Evolutionary conservation across 2,329 filamentous ascomycete genomes (phyloP).

Genomic region (Colletotrichum godetiae): DNA sequence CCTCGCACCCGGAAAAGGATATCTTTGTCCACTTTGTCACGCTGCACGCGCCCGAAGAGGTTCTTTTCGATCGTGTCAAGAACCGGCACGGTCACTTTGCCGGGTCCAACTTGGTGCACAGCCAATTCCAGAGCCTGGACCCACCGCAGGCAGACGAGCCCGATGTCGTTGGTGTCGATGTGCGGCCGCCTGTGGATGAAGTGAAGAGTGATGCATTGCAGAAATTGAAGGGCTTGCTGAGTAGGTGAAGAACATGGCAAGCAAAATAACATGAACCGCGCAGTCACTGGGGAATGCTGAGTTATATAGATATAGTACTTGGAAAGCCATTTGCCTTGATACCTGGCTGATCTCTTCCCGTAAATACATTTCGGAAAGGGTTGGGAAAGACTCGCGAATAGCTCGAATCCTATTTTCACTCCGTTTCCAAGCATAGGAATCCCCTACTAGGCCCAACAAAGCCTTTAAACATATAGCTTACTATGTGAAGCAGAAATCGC

Average conservation of each 20-base stretch:
- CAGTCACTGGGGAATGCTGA: neutral
- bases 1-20: constrained; percentile 64
- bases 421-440: neutral
- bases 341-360: neutral
- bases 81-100: constrained; percentile 78
- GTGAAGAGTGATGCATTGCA: constrained; percentile 57
- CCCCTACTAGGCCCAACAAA: neutral
- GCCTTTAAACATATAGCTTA: neutral
- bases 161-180: constrained; percentile 66
- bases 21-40: constrained; percentile 78
- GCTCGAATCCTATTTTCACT: neutral
- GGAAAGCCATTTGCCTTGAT: neutral
- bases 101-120: constrained; percentile 79
- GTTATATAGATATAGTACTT: neutral
- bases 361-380: neutral
- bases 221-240: constrained; percentile 6
- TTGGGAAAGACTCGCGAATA: neutral
- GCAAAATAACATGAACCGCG: neutral
- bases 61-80: constrained; percentile 71
- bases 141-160: constrained; percentile 66
- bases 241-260: neutral
- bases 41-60: constrained; percentile 72
- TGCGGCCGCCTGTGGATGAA: constrained; percentile 53
- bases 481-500: neutral
- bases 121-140: constrained; percentile 76